Evolutionary conservation across 2,329 filamentous ascomycete species (phyloP), one percentile per base, ranked within the genome.

Genomic region (Apiospora hydei): DNA sequence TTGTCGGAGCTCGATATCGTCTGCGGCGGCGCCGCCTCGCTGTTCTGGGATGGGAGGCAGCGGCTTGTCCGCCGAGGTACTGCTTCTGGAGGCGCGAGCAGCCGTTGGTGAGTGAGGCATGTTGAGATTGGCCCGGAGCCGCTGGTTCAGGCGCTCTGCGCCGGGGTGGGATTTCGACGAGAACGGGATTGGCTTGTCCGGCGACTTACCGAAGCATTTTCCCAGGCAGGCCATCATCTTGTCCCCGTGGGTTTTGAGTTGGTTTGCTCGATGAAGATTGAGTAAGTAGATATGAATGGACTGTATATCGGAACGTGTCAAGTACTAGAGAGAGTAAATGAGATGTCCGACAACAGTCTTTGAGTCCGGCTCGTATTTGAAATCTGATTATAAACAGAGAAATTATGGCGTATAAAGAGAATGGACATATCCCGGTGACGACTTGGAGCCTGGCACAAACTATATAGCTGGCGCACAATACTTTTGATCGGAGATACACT

Each of bases 101-200:
- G 18, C 4, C 18, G 57, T 8, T 2, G 57, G 57, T 8, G 18
- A 30, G 26, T 1, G 16, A 4, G 67, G 43, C 44, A 69, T 46
- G n/a, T 69, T 49, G 16, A 49, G 67, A 26, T 69, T 69, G 44
- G 67, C 67, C 18, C 67, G 67, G 26, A 69, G 67, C 3, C 44
- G 67, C 18, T 49, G 18, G 44, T 69, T 49, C 7, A 49, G 43
- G 18, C 47, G 44, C 7, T 38, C 44, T 5, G 67, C 44, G 18
- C 44, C 24, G 4, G 67, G 67, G 26, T 49, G 44, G 16, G 67
- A 49, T 16, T 69, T 49, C 6, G 67, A 46, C 10, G 34, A n/a
- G 8, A 64, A 41, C 8, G 57, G 18, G 21, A 49, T n/a, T 21
- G 46, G 21, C 6, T n/a, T n/a, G 18, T 49, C 46, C 8, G 26